phyloP scores from a whole-genome alignment of 2,329 filamentous ascomycete species.

The Mariannaea sp. region DNA sequence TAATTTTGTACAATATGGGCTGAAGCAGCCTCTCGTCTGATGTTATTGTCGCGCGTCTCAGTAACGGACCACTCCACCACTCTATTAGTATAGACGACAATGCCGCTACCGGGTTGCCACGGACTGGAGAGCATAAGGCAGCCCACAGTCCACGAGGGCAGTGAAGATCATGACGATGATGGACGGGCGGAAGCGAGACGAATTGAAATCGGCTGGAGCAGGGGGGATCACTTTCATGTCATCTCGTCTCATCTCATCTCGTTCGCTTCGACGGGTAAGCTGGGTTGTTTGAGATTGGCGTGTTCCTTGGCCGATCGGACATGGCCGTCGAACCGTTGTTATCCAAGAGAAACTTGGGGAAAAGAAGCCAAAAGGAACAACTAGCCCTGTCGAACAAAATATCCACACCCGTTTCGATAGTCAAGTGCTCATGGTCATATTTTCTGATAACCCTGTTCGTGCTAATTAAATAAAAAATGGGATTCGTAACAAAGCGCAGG shows the following conservation, averaged over 20 bases:
- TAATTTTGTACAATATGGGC: constrained; percentile 27
- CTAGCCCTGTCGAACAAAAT: neutral
- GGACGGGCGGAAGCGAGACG: no score
- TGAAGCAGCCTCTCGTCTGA: constrained; percentile 12
- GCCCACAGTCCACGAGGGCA: no score
- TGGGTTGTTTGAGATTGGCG: constrained; percentile 4
- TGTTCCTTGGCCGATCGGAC: constrained; percentile 11
- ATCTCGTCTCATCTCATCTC: constrained; percentile 1
- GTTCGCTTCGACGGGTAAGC: neutral
- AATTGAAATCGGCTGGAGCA: no score
- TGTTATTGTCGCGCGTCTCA: constrained; percentile 21
- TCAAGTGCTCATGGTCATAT: no score
- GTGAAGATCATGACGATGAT: no score
- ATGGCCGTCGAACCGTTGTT: constrained; percentile 10
- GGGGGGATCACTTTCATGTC: no score
- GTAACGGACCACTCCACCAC: no score
- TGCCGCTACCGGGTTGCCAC: neutral
- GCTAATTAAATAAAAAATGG: no score
- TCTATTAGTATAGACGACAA: constrained; percentile 18
- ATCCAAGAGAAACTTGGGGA: neutral
- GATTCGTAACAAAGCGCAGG: no score
- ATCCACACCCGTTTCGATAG: neutral
- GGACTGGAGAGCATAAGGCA: no score
- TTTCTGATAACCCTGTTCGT: no score
- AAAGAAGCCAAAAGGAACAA: neutral